These are phyloP conservation scores for Echites panduratus DNA, from an alignment of 257 asterid genomes.

Conservation along the genomic window DNA sequence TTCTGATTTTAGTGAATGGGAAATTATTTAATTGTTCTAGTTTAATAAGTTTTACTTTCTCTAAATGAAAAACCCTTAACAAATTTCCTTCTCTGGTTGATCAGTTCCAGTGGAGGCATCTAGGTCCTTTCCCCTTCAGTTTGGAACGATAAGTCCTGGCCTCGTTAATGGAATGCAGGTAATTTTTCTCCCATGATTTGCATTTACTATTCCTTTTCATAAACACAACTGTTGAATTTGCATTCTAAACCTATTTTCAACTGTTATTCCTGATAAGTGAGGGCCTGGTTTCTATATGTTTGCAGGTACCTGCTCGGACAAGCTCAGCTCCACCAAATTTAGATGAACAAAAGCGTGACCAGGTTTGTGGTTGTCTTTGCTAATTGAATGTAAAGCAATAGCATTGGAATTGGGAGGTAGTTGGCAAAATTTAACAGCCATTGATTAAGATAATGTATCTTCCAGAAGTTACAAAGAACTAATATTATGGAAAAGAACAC, in stretches of 20 bases:
- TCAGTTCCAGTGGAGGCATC: slow-evolving; percentile 58
- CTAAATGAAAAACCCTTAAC: slow-evolving; percentile 16
- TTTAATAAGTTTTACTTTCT: background rate
- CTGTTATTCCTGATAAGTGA: slow-evolving; percentile 9
- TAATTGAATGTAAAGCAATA: background rate
- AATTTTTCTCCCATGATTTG: slow-evolving; percentile 14
- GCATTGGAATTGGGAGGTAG: background rate
- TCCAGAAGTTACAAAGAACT: background rate
- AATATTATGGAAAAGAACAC: background rate
- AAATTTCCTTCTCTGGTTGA: slow-evolving; percentile 12
- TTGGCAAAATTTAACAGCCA: background rate
- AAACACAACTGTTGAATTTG: background rate
- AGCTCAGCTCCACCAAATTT: slow-evolving; percentile 93
- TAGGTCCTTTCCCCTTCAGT: slow-evolving; percentile 65
- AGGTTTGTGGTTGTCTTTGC: slow-evolving; percentile 44
- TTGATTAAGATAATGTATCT: background rate
- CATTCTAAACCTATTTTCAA: slow-evolving; percentile 7
- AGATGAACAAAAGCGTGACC: slow-evolving; percentile 88
- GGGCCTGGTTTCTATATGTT: slow-evolving; percentile 14
- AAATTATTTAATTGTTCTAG: background rate
- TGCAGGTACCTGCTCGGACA: slow-evolving; percentile 86
- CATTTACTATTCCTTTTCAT: background rate
- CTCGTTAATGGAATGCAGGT: slow-evolving; percentile 83
- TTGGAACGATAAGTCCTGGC: slow-evolving; percentile 89
- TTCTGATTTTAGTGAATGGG: background rate